These are phyloP conservation scores for Tulasnella sp. DNA, from an alignment of 768 basidiomycete species.

Conservation along the genomic window DNA sequence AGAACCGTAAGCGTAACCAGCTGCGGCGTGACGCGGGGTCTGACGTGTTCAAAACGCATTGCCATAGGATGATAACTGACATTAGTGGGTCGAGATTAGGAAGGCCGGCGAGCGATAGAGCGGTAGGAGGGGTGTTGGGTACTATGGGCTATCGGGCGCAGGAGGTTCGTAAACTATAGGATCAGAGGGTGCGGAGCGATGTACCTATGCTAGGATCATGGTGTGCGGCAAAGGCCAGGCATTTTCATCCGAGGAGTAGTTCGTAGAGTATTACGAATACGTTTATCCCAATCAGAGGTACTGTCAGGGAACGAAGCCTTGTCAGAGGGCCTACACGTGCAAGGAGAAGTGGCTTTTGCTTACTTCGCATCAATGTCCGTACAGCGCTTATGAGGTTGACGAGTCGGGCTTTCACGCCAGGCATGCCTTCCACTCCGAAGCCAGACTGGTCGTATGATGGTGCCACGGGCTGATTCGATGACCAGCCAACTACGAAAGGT, in stretches of 20 bases:
- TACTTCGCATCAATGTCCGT: slow-evolving; percentile 94
- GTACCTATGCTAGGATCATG: neutral
- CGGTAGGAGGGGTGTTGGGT: slow-evolving; percentile 61
- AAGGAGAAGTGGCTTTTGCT: slow-evolving; percentile 42
- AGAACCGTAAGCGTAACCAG: slow-evolving; percentile 56
- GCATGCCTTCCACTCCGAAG: slow-evolving; percentile 52
- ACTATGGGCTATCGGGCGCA: slow-evolving; percentile 38
- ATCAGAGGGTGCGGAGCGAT: neutral
- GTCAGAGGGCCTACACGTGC: slow-evolving; percentile 30
- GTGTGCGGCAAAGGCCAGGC: slow-evolving; percentile 1
- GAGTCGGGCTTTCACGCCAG: slow-evolving; percentile 74
- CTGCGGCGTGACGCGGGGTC: slow-evolving; percentile 10
- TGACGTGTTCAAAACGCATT: slow-evolving; percentile 26
- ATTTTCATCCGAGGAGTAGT: slow-evolving; percentile 54
- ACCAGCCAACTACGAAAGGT: slow-evolving; percentile 74
- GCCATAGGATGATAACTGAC: slow-evolving; percentile 63
- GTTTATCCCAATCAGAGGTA: slow-evolving; percentile 88
- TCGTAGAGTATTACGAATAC: slow-evolving; percentile 84
- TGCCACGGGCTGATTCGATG: slow-evolving; percentile 57
- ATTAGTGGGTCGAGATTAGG: slow-evolving; percentile 61
- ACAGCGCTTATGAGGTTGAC: slow-evolving; percentile 94
- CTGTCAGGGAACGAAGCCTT: slow-evolving; percentile 43
- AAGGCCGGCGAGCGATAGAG: slow-evolving; percentile 58
- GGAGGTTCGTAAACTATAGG: slow-evolving; percentile 31
- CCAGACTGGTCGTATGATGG: slow-evolving; percentile 43